These are phyloP conservation scores for Rhizophagus clarus DNA, from an alignment of 192 early-diverging fungal genomes.

Conservation along the genomic window DNA sequence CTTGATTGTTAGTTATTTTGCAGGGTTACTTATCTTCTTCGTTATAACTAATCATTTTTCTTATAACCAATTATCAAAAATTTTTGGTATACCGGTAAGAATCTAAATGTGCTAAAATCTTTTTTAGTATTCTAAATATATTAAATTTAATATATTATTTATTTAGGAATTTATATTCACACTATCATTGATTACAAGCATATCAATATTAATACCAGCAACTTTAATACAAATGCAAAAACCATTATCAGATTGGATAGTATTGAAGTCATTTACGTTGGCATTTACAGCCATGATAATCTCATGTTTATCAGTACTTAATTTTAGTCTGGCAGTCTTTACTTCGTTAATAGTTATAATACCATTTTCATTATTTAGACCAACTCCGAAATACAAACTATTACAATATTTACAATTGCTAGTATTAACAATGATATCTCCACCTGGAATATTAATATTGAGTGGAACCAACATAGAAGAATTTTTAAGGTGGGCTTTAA, in stretches of 20 bases:
- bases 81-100: slow-evolving; percentile 13
- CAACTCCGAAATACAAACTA: slow-evolving; percentile 23
- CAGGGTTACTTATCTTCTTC: slow-evolving; percentile 41
- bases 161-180: slow-evolving; percentile 31
- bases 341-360: slow-evolving; percentile 59
- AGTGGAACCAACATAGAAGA: slow-evolving; percentile 45
- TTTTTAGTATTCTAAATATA: no score
- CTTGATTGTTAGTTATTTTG: slow-evolving; percentile 35
- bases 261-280: slow-evolving; percentile 55
- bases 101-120: neutral
- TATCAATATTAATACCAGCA: slow-evolving; percentile 36
- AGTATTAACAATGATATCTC: slow-evolving; percentile 55
- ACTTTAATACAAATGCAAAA: slow-evolving; percentile 37
- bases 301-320: slow-evolving; percentile 68
- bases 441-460: slow-evolving; percentile 50
- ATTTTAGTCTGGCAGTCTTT: slow-evolving; percentile 70
- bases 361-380: slow-evolving; percentile 62
- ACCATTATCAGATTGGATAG: slow-evolving; percentile 58
- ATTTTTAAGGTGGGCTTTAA: slow-evolving; percentile 53
- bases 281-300: slow-evolving; percentile 62
- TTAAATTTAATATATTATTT: neutral
- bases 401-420: slow-evolving; percentile 43
- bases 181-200: slow-evolving; percentile 16
- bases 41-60: slow-evolving; percentile 26
- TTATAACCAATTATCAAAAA: neutral